Base-by-base conservation (phyloP, 371 early-diverging fungal genomes). In the Entomophthora muscae region DNA sequence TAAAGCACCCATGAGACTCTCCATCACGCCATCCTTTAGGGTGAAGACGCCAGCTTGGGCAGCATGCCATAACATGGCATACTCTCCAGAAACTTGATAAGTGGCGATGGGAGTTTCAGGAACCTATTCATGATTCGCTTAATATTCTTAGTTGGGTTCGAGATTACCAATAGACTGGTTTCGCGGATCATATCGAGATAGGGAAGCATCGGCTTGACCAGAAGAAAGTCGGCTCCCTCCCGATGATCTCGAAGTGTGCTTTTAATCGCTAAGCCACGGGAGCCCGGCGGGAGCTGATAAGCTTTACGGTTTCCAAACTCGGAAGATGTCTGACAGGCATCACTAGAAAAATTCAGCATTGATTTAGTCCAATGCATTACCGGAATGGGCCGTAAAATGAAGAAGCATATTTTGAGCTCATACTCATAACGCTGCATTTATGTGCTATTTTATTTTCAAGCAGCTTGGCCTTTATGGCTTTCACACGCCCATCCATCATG, bases 401-500 rank as follows among this genome's bases (percentile, higher is more conserved):
- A 30, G 88, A 86, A 53, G 98, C 90, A 70, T 91, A 97, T 72
- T 97, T 97, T 53, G 95, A 95, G 63, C 89, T 83, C 71, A 96
- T 96, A 17, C 86, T 81, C 88, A 97, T 95, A 59, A 97, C 81
- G 66, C 88, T 76, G 31, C 85, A 86, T 67, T 83, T 81, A 72
- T 85, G 82, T 5, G 83, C 83, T 24, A 88, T 68, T 0, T 90
- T 90, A 57, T 83, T 80, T 23, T 76, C 77, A 30, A 84, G 73
- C 52, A 96, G 74, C 0, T 78, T 78, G 63, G 83, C 72, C 76
- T 97, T 97, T 71, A 98, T 95, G 2, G 91, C 89, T 57, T 78
- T 74, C 68, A 98, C 87, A 62, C 98, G 85, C 27, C 93, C 92
- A 65, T 95, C 96, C 95, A 94, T 95, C 98, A 98, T 98, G 69